Base-by-base conservation (phyloP, 805 yeast species). In the Pichia pseudocactophila region DNA sequence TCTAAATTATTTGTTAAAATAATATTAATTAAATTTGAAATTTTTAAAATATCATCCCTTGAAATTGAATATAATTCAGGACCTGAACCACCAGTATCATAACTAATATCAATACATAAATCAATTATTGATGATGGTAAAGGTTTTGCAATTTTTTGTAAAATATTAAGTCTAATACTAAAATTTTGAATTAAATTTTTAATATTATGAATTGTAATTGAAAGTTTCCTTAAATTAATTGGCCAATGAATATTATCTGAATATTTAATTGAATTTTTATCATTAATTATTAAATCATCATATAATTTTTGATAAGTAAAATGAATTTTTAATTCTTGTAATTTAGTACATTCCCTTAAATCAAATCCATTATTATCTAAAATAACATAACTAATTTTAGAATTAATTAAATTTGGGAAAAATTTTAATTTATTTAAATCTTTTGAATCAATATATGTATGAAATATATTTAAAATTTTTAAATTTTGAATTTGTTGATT, bases 31-130 rank as follows among this genome's bases (percentile, higher is more conserved):
- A 54, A 42, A 30, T 41, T 40, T 10, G 61, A 55, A 32, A 57
- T 53, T 33, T 53, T 57, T 37, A 53, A 42, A 30, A 57, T 55
- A 42, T 57, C 62, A 40, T 57, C 61, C 26, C 53, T 53, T 25
- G 58, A 48, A 44, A 55, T 55, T 12, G 54, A 46, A 38, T 56
- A 51, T 18, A 52, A 41, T 34, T 57, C 59, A 27, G 59, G 58
- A 12, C 58, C 59, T 1, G 59, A 53, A 11, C 59, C 59, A 5
- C 61, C 62, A 13, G 62, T 56, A 43, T 57, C 62, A 42, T 54
- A 57, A 43, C 57, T 51, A 15, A 57, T 56, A 52, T 57, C 62
- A 41, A 57, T 49, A 33, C 61, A 56, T 37, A 57, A 42, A 39
- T 57, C 62, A 32, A 46, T 40, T 40, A 56, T 49, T 15, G 62